A percentile compares a stretch with the other conserved stretches of the same genome.
These are phyloP conservation scores for Scedosporium aurantiacum DNA, from an alignment of 2,329 filamentous ascomycete species.

Conservation along the genomic window DNA sequence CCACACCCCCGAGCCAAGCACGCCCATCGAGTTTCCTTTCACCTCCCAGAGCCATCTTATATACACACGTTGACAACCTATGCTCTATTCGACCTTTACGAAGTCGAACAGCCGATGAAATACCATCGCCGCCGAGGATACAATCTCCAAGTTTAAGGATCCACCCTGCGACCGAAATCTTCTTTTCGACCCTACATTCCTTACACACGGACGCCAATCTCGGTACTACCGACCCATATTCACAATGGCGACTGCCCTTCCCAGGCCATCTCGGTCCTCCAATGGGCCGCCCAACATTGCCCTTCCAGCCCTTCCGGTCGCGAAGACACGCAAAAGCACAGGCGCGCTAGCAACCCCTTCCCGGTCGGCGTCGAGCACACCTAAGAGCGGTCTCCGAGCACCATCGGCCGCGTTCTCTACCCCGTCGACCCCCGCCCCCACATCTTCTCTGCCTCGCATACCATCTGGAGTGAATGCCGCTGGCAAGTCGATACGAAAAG, in stretches of 20 bases:
- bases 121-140: not conserved
- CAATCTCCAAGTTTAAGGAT: not conserved
- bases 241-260: slow-evolving; percentile 50
- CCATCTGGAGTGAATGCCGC: slow-evolving; percentile 44
- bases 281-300: slow-evolving; percentile 61
- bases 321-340: slow-evolving; percentile 61
- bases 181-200: not conserved
- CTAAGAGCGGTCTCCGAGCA: slow-evolving; percentile 46
- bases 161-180: not conserved
- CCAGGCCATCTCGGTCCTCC: slow-evolving; percentile 55
- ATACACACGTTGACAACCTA: not conserved
- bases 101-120: not conserved
- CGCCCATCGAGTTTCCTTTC: not conserved
- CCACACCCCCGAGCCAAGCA: slow-evolving; percentile 4
- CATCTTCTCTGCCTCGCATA: slow-evolving; percentile 42
- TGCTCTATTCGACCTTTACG: not conserved
- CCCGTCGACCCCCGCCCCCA: slow-evolving; percentile 41
- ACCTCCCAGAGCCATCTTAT: not conserved
- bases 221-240: slow-evolving; percentile 6
- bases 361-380: slow-evolving; percentile 33
- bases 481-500: slow-evolving; percentile 68
- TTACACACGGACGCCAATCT: not conserved
- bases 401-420: slow-evolving; percentile 45
- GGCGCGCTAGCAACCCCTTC: slow-evolving; percentile 31
- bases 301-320: slow-evolving; percentile 62